Percentiles rank a stretch among this genome's conserved stretches.
Conservation (phyloP, 2,329 filamentous ascomycete species). For the Xylariaceae sp. region DNA sequence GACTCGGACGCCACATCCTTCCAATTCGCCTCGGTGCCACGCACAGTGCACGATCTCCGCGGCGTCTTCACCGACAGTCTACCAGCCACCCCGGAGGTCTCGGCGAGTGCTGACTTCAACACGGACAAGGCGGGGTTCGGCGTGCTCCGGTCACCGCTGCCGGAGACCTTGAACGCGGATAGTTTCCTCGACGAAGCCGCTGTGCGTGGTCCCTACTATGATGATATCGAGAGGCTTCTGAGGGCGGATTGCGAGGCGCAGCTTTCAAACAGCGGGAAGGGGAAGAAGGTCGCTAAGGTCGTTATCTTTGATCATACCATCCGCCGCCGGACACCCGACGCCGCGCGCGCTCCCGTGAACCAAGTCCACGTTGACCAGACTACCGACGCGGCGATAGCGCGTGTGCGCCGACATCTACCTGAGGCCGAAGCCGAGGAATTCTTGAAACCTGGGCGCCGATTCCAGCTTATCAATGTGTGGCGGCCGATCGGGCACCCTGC, state of each 20-base stretch:
- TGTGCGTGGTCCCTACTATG: conserved; percentile 56
- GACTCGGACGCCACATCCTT: conserved; percentile 57
- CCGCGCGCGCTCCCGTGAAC: conserved; percentile 62
- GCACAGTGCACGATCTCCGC: conserved; percentile 53
- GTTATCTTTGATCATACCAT: conserved; percentile 73
- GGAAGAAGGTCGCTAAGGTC: conserved; percentile 32
- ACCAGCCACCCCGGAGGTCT: too few relatives aligned
- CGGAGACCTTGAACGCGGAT: conserved; percentile 37
- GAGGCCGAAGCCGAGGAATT: conserved; percentile 52
- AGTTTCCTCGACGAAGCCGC: conserved; percentile 52
- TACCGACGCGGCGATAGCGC: conserved; percentile 54
- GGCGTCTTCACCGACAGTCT: too few relatives aligned
- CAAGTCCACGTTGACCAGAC: conserved; percentile 72
- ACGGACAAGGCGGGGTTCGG: conserved; percentile 58
- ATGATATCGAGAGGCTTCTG: conserved; percentile 56
- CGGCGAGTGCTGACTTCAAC: conserved; percentile 45
- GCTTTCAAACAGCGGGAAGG: conserved; percentile 24
- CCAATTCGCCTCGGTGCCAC: conserved; percentile 40
- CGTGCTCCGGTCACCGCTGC: conserved; percentile 48
- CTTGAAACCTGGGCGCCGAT: conserved; percentile 47
- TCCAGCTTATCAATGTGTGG: conserved; percentile 70
- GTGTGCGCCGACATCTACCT: conserved; percentile 59
- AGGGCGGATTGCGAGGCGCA: conserved; percentile 41
- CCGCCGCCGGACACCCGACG: conserved; percentile 48
- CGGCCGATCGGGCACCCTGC: conserved; percentile 61